Base-by-base conservation (phyloP, 2,329 filamentous ascomycete species). In the Pseudogymnoascus sp. region DNA sequence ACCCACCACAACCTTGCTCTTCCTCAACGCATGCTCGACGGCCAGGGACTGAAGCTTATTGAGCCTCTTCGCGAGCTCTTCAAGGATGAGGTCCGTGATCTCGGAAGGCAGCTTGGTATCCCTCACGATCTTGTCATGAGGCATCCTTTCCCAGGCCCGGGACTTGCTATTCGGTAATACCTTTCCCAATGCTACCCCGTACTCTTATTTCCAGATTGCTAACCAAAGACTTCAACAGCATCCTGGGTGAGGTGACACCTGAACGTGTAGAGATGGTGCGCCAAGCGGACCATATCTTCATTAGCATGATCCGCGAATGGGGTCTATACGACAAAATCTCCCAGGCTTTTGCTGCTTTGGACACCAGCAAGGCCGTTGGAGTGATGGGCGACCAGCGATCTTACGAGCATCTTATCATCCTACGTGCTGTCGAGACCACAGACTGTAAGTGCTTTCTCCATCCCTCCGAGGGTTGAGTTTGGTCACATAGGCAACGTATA, bases 221-320 rank as follows among this genome's bases (percentile, higher is more conserved):
- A 41, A 65, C 65, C 63, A 65, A 58, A 50, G 62, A 65, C 57
- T 79, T 0, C 82, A 76, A 59, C 67, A 82, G 90, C 60, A 87
- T 96, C 63, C 78, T 96, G 0, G 92, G 92, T 36, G 92, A 95
- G 68, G 86, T 96, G 11, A 96, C 90, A 1, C 81, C 80, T 1
- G 88, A 92, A 71, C 84, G 88, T 41, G 87, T 96, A 13, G 84
- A 84, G 61, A 94, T 96, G 65, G 90, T 85, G 1, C 78, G 89
- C n/a, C 79, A 88, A 71, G 89, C 89, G 1, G 90, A 92, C 69
- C 71, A 84, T 70, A 92, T 93, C 70, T 92, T 89, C 76, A 91
- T 92, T 67, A 80, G 81, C 64, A 85, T 87, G 80, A 92, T 93
- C 75, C 80, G 78, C 68, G 82, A 83, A 61, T 87, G 87, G 0